Percentiles rank a stretch among this genome's conserved stretches.
Evolutionary conservation across 805 yeast genomes (phyloP).

Genomic region (Kluyveromyces dobzhanskii): DNA sequence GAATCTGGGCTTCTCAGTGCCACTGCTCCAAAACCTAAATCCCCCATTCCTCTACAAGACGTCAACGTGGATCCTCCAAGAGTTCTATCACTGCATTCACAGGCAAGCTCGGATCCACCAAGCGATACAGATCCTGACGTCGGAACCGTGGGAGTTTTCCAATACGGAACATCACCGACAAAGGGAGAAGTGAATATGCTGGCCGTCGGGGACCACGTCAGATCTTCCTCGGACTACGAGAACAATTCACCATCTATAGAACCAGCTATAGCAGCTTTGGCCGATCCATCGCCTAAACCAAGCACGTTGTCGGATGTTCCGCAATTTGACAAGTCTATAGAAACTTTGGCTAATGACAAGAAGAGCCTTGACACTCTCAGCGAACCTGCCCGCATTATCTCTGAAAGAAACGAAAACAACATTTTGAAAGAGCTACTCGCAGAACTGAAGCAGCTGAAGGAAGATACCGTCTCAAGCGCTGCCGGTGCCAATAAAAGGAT

Average conservation of each 20-base stretch:
- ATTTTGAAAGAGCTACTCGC: slow-evolving; percentile 26
- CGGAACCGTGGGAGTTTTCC: slow-evolving; percentile 12
- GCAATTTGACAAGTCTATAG: neutral
- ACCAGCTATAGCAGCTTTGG: neutral
- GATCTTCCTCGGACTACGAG: slow-evolving; percentile 3
- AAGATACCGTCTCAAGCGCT: slow-evolving; percentile 43
- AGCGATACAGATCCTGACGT: slow-evolving; percentile 2
- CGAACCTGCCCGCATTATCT: slow-evolving; percentile 1
- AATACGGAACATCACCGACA: slow-evolving; percentile 16
- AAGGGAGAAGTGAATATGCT: slow-evolving; percentile 12
- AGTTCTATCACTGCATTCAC: slow-evolving; percentile 6
- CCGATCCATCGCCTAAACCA: neutral
- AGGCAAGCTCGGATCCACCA: slow-evolving; percentile 1
- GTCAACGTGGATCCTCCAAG: slow-evolving; percentile 4
- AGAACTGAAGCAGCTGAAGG: slow-evolving; percentile 32
- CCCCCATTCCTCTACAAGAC: neutral
- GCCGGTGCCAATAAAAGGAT: slow-evolving; percentile 50
- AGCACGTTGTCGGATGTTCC: neutral
- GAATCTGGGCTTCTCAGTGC: neutral
- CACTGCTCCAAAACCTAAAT: slow-evolving; percentile 1
- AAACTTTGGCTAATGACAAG: slow-evolving; percentile 5
- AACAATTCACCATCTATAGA: neutral
- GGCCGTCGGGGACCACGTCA: neutral
- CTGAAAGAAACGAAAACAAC: slow-evolving; percentile 14
- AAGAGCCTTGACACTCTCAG: slow-evolving; percentile 22